A percentile compares a stretch with the other conserved stretches of the same genome.
Conservation (phyloP, 805 yeast species). For the Monosporozyma servazzii region DNA sequence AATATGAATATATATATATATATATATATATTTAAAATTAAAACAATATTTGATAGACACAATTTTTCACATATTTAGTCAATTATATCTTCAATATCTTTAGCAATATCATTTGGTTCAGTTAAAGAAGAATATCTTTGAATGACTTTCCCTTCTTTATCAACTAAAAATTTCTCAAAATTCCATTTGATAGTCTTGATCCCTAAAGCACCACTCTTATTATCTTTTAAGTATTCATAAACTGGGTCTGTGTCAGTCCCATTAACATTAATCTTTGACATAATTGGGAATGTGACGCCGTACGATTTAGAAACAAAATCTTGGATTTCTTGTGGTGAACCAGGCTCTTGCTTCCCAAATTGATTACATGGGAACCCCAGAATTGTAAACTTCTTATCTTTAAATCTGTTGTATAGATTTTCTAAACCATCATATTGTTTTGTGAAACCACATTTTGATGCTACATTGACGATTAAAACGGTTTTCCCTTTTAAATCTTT, state of each 20-base stretch:
- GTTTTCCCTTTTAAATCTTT: conserved; percentile 62
- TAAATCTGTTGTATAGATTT: conserved; percentile 53
- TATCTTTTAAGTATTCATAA: conserved; percentile 60
- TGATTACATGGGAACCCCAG: conserved; percentile 90
- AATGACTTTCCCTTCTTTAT: conserved; percentile 45
- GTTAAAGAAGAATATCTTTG: conserved; percentile 58
- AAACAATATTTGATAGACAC: not conserved
- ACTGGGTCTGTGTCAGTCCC: conserved; percentile 76
- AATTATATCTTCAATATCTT: conserved; percentile 45
- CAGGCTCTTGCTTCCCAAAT: conserved; percentile 74
- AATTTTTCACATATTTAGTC: not conserved
- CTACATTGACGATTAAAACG: conserved; percentile 77
- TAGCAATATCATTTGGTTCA: conserved; percentile 52
- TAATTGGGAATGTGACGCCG: conserved; percentile 87
- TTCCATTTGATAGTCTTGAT: conserved; percentile 70
- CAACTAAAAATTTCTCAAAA: conserved; percentile 61
- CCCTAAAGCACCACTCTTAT: conserved; percentile 52
- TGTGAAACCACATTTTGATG: conserved; percentile 74
- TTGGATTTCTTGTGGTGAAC: conserved; percentile 56
- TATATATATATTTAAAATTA: not conserved
- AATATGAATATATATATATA: not conserved
- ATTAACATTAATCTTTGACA: conserved; percentile 82
- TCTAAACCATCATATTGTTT: conserved; percentile 71
- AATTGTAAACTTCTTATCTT: conserved; percentile 52
- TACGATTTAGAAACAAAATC: conserved; percentile 66